Evolutionary conservation across 805 yeast genomes (phyloP), one percentile per base, ranked within the genome.

Genomic region (Wickerhamiella cacticola): DNA sequence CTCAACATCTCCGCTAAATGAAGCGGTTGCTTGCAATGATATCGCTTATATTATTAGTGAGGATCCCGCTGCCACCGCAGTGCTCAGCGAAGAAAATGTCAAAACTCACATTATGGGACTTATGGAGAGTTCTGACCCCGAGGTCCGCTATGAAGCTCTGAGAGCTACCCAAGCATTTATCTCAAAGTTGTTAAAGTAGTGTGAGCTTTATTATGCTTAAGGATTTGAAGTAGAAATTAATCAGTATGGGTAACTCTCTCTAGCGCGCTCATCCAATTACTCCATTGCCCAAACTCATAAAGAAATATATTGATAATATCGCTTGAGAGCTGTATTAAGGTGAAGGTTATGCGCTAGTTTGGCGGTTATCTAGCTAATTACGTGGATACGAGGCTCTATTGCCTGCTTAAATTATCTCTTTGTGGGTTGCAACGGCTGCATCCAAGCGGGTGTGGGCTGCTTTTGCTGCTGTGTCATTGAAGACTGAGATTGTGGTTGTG

Each of bases 81-180:
- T 76, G 12, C 63, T 83, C 44, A 71, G 68, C 58, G 66, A 74
- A 57, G 61, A 67, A 53, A 75, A 85, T 57, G 71, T 81, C 54
- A 92, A 92, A 70, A 68, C 82, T 19, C 76, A 78, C 63, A 76
- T 92, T 49, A 89, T 92, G 97, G 75, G 75, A 52, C 71, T 87
- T 53, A 79, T 92, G 78, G 78, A 76, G 59, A 77, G 79, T 50
- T 75, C 80, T 36, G 88, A 87, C 63, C 74, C 88, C 19, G 92
- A 85, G 61, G 88, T 92, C 55, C 84, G 89, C 62, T 92, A 82
- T 62, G 96, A 89, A 69, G 97, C 97, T 1, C 74, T 92, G 60
- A 85, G 84, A 64, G 87, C 96, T 3, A 85, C 96, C n/a, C 98
- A 92, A 69, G 75, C 80, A 49, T 76, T 92, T 58, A 94, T 92